Percentiles rank a stretch among this genome's conserved stretches.
These are phyloP conservation scores for Candida parachauliodes DNA, from an alignment of 805 yeast species.

Conservation along the genomic window DNA sequence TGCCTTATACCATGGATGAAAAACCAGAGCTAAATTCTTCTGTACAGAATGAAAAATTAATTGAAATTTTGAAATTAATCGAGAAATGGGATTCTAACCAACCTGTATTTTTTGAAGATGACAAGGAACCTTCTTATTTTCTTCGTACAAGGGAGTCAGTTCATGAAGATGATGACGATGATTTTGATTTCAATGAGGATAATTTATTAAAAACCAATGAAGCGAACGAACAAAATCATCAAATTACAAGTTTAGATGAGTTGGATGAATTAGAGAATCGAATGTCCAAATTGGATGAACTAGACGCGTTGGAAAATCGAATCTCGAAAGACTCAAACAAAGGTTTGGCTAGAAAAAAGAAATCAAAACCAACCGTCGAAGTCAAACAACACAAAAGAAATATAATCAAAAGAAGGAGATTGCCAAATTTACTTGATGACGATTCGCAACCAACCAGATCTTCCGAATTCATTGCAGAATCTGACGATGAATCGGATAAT, in stretches of 20 bases:
- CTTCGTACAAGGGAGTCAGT: conserved; percentile 23
- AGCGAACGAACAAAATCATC: neutral
- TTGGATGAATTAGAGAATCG: conserved; percentile 36
- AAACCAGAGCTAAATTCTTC: conserved; percentile 35
- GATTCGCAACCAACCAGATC: conserved; percentile 35
- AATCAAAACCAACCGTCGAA: conserved; percentile 10
- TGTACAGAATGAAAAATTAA: conserved; percentile 28
- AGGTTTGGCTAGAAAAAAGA: conserved; percentile 18
- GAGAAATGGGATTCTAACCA: conserved; percentile 38
- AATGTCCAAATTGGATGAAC: conserved; percentile 20
- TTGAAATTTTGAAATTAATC: conserved; percentile 32
- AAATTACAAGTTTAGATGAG: conserved; percentile 6
- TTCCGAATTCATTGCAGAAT: conserved; percentile 51
- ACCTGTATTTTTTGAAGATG: conserved; percentile 32
- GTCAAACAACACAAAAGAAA: neutral
- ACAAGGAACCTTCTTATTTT: conserved; percentile 32
- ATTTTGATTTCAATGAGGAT: conserved; percentile 15
- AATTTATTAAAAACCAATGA: conserved; percentile 22
- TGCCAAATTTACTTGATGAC: conserved; percentile 23
- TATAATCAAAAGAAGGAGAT: conserved; percentile 7
- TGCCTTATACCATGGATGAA: conserved; percentile 39
- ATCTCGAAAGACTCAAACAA: conserved; percentile 9
- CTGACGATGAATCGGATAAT: conserved; percentile 63
- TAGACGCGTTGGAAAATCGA: conserved; percentile 36
- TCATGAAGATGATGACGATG: conserved; percentile 30